Base-by-base conservation (phyloP, 2,329 filamentous ascomycete species). In the Alternaria longipes region DNA sequence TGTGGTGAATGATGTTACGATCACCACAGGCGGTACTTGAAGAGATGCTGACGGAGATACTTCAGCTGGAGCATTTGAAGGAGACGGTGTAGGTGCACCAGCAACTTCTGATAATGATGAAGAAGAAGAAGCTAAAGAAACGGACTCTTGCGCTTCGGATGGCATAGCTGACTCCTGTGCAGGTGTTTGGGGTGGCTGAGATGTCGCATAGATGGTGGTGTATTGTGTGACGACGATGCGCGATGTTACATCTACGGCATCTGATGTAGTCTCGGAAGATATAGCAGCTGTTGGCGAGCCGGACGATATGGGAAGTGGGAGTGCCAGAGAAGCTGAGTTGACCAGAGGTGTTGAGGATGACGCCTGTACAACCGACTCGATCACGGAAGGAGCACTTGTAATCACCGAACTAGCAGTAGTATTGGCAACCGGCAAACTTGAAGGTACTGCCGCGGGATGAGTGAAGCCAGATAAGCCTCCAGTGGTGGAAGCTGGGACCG, bases 1-100 rank as follows among this genome's bases (percentile, higher is more conserved):
- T 5, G 74, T 77, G 3, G 75, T 77, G 60, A 71, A 77, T 20
- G 71, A 63, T 4, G 75, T 77, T 28, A 76, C 56, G 5, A 73
- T 72, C 4, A 75, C 65, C 14, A 76, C 69, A n/a, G 73, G 71
- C 18, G 73, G 73, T 1, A 69, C 52, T 7, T 56, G 60, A 12
- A 70, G 47, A 34, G 66, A 59, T 8, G 69, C 64, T 4, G 70
- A 60, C 16, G 63, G 60, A 2, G 67, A 51, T 0, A 54, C 41
- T 32, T 56, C 56, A 16, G 46, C 56, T 3, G 56, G 49, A 6
- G 64, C 54, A 36, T 56, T 61, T 11, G 62, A 64, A 11, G 62
- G 57, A 24, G 40, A 22, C 2, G 47, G 49, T 7, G 36, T 26
- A 1, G 63, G 22, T 30, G 18, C 22, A 8, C 34, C 44, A 20